A percentile compares a stretch with the other conserved stretches of the same genome.
Conservation (phyloP, 2,329 filamentous ascomycete genomes). For the Aspergillus sp. region DNA sequence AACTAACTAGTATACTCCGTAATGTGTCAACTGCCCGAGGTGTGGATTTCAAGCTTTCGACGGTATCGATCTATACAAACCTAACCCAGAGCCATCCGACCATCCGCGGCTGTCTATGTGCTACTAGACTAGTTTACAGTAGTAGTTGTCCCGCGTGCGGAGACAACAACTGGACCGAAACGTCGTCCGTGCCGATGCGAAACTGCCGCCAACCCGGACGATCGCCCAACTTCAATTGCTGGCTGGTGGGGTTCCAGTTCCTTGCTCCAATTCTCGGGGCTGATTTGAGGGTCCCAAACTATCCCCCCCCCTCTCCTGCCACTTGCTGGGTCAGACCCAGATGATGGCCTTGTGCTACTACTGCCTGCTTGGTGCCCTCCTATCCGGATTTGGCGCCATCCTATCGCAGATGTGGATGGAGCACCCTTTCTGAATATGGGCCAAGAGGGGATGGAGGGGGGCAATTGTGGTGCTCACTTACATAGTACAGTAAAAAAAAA, state of each 20-base stretch:
- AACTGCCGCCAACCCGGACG: background rate
- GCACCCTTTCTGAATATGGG: background rate
- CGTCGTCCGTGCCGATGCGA: background rate
- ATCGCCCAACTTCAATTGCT: background rate
- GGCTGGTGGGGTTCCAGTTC: background rate
- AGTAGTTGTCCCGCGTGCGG: slow-evolving; percentile 14
- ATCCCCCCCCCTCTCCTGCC: too few relatives aligned
- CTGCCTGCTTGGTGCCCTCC: too few relatives aligned
- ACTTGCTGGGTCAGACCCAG: too few relatives aligned
- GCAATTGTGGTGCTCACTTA: background rate
- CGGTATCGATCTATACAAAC: background rate
- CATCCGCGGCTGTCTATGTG: background rate
- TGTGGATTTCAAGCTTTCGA: slow-evolving; percentile 7
- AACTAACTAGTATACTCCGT: too few relatives aligned
- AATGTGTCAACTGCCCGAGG: background rate
- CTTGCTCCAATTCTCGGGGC: too few relatives aligned
- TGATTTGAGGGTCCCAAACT: too few relatives aligned
- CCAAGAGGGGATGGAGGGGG: slow-evolving; percentile 5
- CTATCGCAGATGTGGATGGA: background rate
- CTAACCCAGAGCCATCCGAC: too few relatives aligned
- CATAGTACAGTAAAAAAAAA: background rate
- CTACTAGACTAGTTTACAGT: background rate
- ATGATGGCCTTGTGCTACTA: too few relatives aligned
- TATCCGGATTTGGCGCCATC: background rate
- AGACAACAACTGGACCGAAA: slow-evolving; percentile 4